Evolutionary conservation across 106 monocot genomes (phyloP).

Genomic region (Platanthera guangdongensis): DNA sequence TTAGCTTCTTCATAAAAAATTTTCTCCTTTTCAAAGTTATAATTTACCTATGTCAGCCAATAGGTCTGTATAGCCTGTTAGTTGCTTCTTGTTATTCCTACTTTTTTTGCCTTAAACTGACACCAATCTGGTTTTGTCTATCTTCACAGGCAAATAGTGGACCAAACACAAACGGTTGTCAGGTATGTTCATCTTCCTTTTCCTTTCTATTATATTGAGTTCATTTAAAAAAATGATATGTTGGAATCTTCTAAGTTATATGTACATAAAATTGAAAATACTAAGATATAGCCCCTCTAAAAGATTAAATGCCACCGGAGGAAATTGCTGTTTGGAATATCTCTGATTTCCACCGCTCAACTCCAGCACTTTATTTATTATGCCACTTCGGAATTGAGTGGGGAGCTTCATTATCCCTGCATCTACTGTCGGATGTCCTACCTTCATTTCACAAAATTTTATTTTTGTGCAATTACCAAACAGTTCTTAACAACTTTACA

Average conservation of each 20-base stretch:
- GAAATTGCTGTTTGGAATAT: too few species aligned
- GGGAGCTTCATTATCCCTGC: too few species aligned
- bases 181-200: constrained; percentile 34
- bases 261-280: not conserved
- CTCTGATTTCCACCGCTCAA: too few species aligned
- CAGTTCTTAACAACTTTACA: too few species aligned
- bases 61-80: not conserved
- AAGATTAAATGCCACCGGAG: not conserved
- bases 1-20: not conserved
- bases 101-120: not conserved
- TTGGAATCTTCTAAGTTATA: not conserved
- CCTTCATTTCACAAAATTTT: too few species aligned
- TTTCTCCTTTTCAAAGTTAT: not conserved
- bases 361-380: too few species aligned
- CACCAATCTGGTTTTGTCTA: not conserved
- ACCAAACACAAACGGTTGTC: constrained; percentile 73
- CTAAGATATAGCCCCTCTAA: not conserved
- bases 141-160: constrained; percentile 91
- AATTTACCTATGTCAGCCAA: not conserved
- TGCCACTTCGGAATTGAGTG: too few species aligned
- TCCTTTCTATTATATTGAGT: not conserved
- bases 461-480: too few species aligned
- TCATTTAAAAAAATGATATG: not conserved
- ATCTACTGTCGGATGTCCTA: too few species aligned
- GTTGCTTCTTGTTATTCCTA: not conserved